These are phyloP conservation scores for Blastobotrys persicus DNA, from an alignment of 1,139 yeast genomes.

Conservation along the genomic window DNA sequence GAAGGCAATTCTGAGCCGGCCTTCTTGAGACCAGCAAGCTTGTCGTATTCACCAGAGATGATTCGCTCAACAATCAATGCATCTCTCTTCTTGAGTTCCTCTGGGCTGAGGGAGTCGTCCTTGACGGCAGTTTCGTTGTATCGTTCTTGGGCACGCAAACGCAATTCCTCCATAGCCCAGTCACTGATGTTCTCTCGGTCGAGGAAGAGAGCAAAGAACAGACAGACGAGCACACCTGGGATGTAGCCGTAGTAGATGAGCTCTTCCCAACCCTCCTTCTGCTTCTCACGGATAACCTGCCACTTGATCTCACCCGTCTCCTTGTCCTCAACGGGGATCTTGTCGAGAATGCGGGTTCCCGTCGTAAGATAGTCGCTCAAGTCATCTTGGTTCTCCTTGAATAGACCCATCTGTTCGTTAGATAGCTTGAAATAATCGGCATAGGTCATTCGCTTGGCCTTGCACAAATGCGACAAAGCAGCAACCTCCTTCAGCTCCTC, in stretches of 20 bases:
- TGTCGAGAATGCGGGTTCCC: conserved; percentile 70
- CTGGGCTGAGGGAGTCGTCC: conserved; percentile 54
- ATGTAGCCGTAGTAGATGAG: conserved; percentile 67
- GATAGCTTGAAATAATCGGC: conserved; percentile 60
- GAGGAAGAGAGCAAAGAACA: conserved; percentile 47
- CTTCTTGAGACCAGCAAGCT: conserved; percentile 66
- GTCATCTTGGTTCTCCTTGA: conserved; percentile 61
- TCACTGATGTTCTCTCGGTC: conserved; percentile 49
- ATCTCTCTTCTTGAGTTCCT: conserved; percentile 67
- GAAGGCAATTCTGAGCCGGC: conserved; percentile 39
- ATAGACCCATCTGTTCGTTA: conserved; percentile 57
- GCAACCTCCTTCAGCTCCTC: conserved; percentile 73
- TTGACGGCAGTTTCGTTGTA: conserved; percentile 59
- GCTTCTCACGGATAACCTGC: conserved; percentile 73
- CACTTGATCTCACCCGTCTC: conserved; percentile 76
- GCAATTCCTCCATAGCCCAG: conserved; percentile 84
- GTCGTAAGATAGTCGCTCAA: conserved; percentile 56
- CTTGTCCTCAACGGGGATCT: conserved; percentile 79
- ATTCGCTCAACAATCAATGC: conserved; percentile 79
- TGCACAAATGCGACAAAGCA: conserved; percentile 61
- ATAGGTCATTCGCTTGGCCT: conserved; percentile 57
- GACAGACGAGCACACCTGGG: conserved; percentile 54
- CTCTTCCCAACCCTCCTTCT: conserved; percentile 84
- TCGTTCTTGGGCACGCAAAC: conserved; percentile 70
- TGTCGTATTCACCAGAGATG: conserved; percentile 82